Base-by-base conservation (phyloP, 2,329 filamentous ascomycete genomes). In the Colletotrichum lindemuthianum region DNA sequence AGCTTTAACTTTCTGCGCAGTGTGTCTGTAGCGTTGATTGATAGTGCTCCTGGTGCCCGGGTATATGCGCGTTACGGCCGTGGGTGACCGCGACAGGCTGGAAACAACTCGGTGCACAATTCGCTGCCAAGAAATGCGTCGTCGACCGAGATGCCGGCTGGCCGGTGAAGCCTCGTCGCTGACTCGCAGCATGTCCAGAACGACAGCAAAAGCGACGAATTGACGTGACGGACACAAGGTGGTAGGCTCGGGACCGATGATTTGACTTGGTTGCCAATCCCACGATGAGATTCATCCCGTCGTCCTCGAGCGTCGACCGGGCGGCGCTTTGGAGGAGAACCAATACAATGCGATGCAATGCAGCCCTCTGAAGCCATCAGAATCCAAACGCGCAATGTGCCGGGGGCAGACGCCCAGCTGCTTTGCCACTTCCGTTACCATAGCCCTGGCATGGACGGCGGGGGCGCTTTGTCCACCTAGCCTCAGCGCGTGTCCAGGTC, bases 391-490 rank as follows among this genome's bases (percentile, higher is more conserved):
- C 37, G 9, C 37, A 40, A 40, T 40, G 44, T 39, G 44, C 45
- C 40, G 52, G 41, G 24, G 24, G 32, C 15, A 37, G 32, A 45
- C 32, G 10, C 15, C 54, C 54, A 48, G 40, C 11, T 54, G 56
- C 43, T 65, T 65, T 60, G 63, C 63, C 63, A 65, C 58, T 59
- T 33, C 60, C 50, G 45, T 36, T 65, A 59, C 63, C 63, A 45
- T 55, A 65, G 63, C 41, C 51, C 47, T 56, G 63, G 61, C 24
- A 65, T 56, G 39, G 24, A 48, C 44, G 50, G 33, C 4, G 16
- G 15, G 24, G 24, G 24, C 58, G 51, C 61, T 65, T 55, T 61
- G 61, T 65, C 40, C 50, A 56, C 43, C 49, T 13, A 8, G 10
- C 12, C 10, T 13, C 8, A 6, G 41, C 15, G 36, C 56, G 51